These are phyloP conservation scores for Globisporangium cylindrosporum DNA, from an alignment of 352 stramenopile genomes.

Conservation along the genomic window DNA sequence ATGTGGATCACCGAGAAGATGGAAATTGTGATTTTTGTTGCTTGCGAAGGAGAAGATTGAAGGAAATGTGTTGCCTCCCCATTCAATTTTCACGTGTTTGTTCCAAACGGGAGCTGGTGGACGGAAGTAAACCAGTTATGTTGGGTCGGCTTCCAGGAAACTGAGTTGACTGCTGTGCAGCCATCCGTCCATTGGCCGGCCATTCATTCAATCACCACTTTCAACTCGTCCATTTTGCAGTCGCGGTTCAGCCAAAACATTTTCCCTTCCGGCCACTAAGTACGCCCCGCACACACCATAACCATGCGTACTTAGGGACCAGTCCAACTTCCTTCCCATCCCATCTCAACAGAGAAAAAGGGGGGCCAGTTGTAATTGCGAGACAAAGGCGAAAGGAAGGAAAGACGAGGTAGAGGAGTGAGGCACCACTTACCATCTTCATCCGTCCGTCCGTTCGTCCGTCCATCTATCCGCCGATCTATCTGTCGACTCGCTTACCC, in stretches of 20 bases:
- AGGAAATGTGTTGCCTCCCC: not conserved
- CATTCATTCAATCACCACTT: not conserved
- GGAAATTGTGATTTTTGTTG: not conserved
- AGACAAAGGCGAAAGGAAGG: not conserved
- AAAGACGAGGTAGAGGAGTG: not conserved
- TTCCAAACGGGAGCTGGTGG: not conserved
- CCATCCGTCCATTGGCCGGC: not conserved
- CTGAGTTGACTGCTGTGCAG: not conserved
- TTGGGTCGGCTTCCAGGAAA: not conserved
- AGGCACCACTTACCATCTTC: not conserved
- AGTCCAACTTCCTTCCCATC: not conserved
- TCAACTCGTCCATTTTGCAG: not conserved
- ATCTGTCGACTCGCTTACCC: not conserved
- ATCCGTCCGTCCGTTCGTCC: not conserved
- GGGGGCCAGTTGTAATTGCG: conserved; percentile 1
- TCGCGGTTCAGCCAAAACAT: not conserved
- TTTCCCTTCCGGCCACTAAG: not conserved
- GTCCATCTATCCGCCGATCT: not conserved
- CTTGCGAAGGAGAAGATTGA: not conserved
- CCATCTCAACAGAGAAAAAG: not conserved
- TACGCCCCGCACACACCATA: not conserved
- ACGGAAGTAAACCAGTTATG: not conserved
- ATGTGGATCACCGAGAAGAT: not conserved
- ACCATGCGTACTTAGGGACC: not conserved
- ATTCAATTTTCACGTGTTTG: not conserved